These are phyloP conservation scores for Cystofilobasidium macerans DNA, from an alignment of 768 basidiomycete species.

Conservation along the genomic window DNA sequence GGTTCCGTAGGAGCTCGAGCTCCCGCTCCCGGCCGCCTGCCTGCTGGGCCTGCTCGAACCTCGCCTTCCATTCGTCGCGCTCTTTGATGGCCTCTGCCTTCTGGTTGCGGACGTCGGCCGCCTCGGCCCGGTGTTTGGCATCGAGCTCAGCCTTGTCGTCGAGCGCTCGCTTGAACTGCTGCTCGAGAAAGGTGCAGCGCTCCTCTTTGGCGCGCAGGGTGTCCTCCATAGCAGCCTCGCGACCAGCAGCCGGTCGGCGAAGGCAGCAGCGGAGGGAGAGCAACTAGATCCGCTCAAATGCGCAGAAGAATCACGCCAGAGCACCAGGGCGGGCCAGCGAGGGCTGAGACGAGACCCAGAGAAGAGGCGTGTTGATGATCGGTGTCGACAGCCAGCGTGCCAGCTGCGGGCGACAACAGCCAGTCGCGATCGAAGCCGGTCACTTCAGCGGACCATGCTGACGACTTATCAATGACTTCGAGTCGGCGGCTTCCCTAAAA, in stretches of 20 bases:
- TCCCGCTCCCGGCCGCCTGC: background rate
- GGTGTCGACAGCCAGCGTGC: too few relatives aligned
- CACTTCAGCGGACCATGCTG: too few relatives aligned
- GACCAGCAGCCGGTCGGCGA: background rate
- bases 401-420: too few relatives aligned
- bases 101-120: conserved; percentile 4
- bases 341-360: too few relatives aligned
- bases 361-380: too few relatives aligned
- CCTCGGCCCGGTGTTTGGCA: background rate
- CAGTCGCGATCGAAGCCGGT: too few relatives aligned
- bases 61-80: conserved; percentile 3
- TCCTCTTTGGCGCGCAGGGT: background rate
- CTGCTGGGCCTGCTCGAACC: background rate
- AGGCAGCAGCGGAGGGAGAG: background rate
- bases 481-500: too few relatives aligned
- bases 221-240: background rate
- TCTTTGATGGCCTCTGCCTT: conserved; percentile 4
- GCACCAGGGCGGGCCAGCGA: too few relatives aligned
- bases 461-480: too few relatives aligned
- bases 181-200: background rate
- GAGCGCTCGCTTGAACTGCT: background rate
- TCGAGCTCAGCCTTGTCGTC: conserved; percentile 3
- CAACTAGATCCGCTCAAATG: too few relatives aligned
- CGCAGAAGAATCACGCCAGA: too few relatives aligned
- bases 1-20: background rate